These are phyloP conservation scores for Hyphodiscus hymeniophilus DNA, from an alignment of 495 filamentous ascomycete species.

Conservation along the genomic window DNA sequence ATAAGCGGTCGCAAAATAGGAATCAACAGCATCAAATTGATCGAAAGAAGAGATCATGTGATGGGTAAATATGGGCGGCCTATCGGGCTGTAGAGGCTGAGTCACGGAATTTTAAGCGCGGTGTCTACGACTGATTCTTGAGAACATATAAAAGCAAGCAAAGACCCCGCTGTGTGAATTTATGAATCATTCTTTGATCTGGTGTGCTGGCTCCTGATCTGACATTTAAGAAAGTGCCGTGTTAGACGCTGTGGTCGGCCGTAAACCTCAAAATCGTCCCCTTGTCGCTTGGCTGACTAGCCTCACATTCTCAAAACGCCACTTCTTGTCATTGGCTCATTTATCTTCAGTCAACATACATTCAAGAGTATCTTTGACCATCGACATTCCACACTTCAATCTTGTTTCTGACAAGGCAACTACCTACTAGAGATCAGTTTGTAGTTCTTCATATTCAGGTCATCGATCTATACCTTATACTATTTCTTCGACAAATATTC, in stretches of 20 bases:
- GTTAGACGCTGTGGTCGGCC: too few relatives aligned
- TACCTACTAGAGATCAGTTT: neutral
- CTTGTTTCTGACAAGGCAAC: neutral
- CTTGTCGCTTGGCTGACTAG: too few relatives aligned
- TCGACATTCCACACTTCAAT: neutral
- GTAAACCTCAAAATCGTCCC: too few relatives aligned
- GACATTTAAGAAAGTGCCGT: neutral
- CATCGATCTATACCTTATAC: neutral
- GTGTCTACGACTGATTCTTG: neutral
- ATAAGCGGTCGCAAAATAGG: slow-evolving; percentile 12
- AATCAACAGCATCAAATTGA: neutral
- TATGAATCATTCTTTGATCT: slow-evolving; percentile 5
- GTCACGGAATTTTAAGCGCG: slow-evolving; percentile 17
- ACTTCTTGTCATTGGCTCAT: neutral
- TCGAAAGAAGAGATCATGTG: slow-evolving; percentile 20
- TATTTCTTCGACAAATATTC: neutral
- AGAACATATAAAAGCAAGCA: slow-evolving; percentile 18
- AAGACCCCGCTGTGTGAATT: slow-evolving; percentile 8
- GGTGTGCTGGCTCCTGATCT: slow-evolving; percentile 19
- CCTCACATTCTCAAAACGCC: too few relatives aligned
- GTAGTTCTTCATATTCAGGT: neutral
- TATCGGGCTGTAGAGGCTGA: slow-evolving; percentile 16
- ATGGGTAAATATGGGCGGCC: slow-evolving; percentile 5
- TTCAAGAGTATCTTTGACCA: neutral
- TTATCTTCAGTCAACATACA: neutral